phyloP scores from a whole-genome alignment of 306 rosid species.

The Fagus crenata region DNA sequence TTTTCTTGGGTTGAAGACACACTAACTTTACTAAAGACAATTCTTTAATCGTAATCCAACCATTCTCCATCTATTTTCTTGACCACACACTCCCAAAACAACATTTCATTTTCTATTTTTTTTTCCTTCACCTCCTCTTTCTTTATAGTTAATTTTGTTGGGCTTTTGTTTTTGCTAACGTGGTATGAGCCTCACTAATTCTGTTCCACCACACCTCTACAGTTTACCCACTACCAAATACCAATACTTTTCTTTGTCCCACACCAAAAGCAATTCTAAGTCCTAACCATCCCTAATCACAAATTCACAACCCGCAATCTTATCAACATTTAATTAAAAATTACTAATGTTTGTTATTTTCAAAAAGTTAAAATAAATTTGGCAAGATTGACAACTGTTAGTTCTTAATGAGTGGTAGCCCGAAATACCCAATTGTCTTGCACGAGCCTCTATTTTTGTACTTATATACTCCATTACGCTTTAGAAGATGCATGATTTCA shows the following conservation, averaged over 20 bases:
- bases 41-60: constrained; percentile 50
- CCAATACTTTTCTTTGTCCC: constrained; percentile 30
- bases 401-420: neutral
- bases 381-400: no score
- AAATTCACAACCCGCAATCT: constrained; percentile 37
- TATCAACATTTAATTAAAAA: constrained; percentile 1
- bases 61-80: constrained; percentile 44
- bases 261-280: constrained; percentile 26
- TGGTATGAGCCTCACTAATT: constrained; percentile 21
- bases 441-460: neutral
- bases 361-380: no score
- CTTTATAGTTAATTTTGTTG: constrained; percentile 21
- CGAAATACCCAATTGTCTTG: neutral
- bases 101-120: constrained; percentile 39
- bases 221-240: constrained; percentile 45
- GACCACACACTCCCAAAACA: constrained; percentile 40
- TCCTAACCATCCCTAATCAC: constrained; percentile 40
- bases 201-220: constrained; percentile 32
- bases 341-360: no score
- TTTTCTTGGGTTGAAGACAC: constrained; percentile 49
- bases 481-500: neutral
- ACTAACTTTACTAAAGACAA: constrained; percentile 44
- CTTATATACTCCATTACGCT: neutral
- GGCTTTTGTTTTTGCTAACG: constrained; percentile 25
- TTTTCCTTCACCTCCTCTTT: constrained; percentile 35